Evolutionary conservation across 164 flowering plant genomes (phyloP), one percentile per base, ranked within the genome.

Genomic region (Echeveria elegans): DNA sequence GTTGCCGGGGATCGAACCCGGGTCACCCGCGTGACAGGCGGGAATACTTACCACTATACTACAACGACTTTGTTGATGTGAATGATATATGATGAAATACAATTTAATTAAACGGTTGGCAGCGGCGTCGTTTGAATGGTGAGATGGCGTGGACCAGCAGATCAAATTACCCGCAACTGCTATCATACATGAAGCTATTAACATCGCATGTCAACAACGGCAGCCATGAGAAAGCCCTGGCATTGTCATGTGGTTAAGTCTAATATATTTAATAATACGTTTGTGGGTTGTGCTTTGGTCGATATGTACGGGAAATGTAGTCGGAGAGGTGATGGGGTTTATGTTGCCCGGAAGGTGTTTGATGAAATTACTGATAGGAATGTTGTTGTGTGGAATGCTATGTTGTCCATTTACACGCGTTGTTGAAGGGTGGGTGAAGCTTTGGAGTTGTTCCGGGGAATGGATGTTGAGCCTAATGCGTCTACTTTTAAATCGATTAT

Each of bases 31-130:
- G 79, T 74, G 74, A 72, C 79, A 79, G 77, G 77, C 76, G 76
- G 73, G 76, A 72, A 76, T 79, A 79, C 79, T 78, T 38, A 76
- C 82, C 82, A 79, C 77, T 79, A 79, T 79, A 79, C 77, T 74
- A 79, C 77, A 76, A 78, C 80, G 80, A 77, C 66, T n/a, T n/a
- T n/a, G n/a, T n/a, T n/a, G n/a, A n/a, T n/a, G n/a, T n/a, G n/a
- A n/a, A n/a, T n/a, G n/a, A n/a, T n/a, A n/a, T n/a, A n/a, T n/a
- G n/a, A n/a, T 4, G 38, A n/a, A n/a, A n/a, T n/a, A n/a, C n/a
- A n/a, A n/a, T n/a, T n/a, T n/a, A n/a, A n/a, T n/a, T n/a, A n/a
- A n/a, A n/a, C n/a, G n/a, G n/a, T n/a, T n/a, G n/a, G n/a, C n/a
- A n/a, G n/a, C n/a, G n/a, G n/a, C n/a, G n/a, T n/a, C n/a, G n/a